A percentile compares a stretch with the other conserved stretches of the same genome.
Evolutionary conservation across 1,284 basidiomycete species (phyloP).

Genomic region (Neolentinus lepideus): DNA sequence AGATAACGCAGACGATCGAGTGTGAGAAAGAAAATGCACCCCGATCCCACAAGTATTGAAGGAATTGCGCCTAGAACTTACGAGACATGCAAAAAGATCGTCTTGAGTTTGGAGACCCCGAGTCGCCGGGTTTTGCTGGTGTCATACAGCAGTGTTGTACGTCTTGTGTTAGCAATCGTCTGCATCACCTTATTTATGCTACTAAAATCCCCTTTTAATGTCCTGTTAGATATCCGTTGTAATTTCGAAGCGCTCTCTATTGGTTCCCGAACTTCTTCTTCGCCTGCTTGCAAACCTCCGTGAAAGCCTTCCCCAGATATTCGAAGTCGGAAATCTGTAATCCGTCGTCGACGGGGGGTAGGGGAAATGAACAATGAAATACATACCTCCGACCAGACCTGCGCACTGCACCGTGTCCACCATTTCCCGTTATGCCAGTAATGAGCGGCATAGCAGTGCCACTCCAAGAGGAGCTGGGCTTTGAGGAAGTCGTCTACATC

Average conservation of each 20-base stretch:
- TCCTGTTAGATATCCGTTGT: background rate
- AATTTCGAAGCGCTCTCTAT: background rate
- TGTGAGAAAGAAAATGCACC: too few relatives aligned
- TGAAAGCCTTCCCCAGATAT: constrained; percentile 33
- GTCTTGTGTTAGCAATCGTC: too few relatives aligned
- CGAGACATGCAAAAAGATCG: too few relatives aligned
- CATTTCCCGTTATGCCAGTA: constrained; percentile 56
- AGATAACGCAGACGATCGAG: background rate
- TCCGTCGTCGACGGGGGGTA: background rate
- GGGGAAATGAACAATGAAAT: background rate
- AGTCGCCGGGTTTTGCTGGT: too few relatives aligned
- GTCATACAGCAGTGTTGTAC: too few relatives aligned
- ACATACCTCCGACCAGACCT: constrained; percentile 70
- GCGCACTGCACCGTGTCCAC: constrained; percentile 68
- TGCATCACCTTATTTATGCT: too few relatives aligned
- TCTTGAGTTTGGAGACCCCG: too few relatives aligned
- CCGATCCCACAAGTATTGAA: too few relatives aligned
- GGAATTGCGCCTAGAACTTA: too few relatives aligned
- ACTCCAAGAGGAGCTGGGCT: constrained; percentile 30
- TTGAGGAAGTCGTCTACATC: constrained; percentile 28
- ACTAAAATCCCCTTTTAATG: too few relatives aligned
- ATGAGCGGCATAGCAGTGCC: constrained; percentile 35
- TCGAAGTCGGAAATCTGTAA: constrained; percentile 50
- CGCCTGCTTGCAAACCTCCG: constrained; percentile 17
- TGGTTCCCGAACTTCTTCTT: background rate